These are phyloP conservation scores for Amanita inopinata DNA, from an alignment of 768 basidiomycete genomes.

Conservation along the genomic window DNA sequence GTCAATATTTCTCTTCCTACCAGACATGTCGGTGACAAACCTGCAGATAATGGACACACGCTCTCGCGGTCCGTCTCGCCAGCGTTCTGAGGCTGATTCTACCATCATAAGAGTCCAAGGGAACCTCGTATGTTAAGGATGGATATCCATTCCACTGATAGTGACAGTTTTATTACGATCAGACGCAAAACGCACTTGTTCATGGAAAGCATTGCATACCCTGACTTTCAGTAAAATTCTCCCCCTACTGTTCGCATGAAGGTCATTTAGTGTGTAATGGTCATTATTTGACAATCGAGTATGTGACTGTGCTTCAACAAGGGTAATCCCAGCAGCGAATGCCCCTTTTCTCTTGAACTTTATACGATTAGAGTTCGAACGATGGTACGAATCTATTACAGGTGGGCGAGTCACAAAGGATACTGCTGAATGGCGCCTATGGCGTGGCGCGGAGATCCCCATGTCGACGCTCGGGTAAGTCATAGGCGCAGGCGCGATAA, in stretches of 20 bases:
- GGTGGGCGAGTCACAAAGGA: constrained; percentile 32
- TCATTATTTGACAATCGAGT: constrained; percentile 53
- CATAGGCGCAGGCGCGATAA: constrained; percentile 1
- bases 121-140: constrained; percentile 66
- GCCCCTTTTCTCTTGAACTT: constrained; percentile 71
- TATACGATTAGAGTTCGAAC: constrained; percentile 40
- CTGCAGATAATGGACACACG: constrained; percentile 69
- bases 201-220: constrained; percentile 26
- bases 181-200: neutral
- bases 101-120: constrained; percentile 57
- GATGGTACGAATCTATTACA: constrained; percentile 34
- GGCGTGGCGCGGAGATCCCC: constrained; percentile 25
- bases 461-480: constrained; percentile 10
- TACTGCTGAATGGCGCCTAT: constrained; percentile 42
- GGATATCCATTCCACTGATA: constrained; percentile 61
- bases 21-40: constrained; percentile 21
- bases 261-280: constrained; percentile 50
- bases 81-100: constrained; percentile 58
- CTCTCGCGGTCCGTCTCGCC: constrained; percentile 57
- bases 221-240: constrained; percentile 54
- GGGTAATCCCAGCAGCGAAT: constrained; percentile 52
- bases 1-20: neutral
- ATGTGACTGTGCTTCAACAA: constrained; percentile 61
- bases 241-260: constrained; percentile 52
- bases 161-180: no score